Percentiles rank a stretch among this genome's conserved stretches.
These are phyloP conservation scores for Rehmannia glutinosa DNA, from an alignment of 257 asterid species.

Conservation along the genomic window DNA sequence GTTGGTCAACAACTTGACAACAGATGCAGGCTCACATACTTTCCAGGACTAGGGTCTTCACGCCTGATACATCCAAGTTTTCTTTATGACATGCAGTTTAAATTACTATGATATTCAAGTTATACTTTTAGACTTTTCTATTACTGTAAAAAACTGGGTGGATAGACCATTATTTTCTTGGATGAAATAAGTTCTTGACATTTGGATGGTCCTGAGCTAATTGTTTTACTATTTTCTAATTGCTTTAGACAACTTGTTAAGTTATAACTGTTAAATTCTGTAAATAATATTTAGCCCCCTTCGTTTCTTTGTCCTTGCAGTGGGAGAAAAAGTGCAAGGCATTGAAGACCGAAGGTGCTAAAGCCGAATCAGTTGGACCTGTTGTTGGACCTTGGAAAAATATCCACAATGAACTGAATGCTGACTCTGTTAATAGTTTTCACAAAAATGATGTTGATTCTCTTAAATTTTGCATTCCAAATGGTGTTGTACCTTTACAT, in stretches of 20 bases:
- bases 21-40: no score
- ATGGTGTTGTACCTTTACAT: constrained; percentile 23
- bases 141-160: neutral
- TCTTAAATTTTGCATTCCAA: constrained; percentile 33
- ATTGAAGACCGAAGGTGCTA: constrained; percentile 47
- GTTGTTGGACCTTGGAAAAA: constrained; percentile 46
- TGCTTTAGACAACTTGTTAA: neutral
- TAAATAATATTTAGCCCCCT: neutral
- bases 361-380: constrained; percentile 36
- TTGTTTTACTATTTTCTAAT: neutral
- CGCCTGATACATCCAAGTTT: no score
- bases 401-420: constrained; percentile 83
- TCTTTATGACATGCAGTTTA: no score
- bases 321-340: constrained; percentile 82
- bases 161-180: neutral
- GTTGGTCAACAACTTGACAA: no score
- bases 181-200: neutral
- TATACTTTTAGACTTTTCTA: no score
- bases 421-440: constrained; percentile 57
- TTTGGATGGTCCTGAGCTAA: neutral
- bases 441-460: constrained; percentile 37
- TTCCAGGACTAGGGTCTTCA: no score
- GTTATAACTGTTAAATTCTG: neutral
- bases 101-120: no score
- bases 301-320: constrained; percentile 39